phyloP scores from a whole-genome alignment of 164 flowering plant genomes.

The Berberis vulgaris region DNA sequence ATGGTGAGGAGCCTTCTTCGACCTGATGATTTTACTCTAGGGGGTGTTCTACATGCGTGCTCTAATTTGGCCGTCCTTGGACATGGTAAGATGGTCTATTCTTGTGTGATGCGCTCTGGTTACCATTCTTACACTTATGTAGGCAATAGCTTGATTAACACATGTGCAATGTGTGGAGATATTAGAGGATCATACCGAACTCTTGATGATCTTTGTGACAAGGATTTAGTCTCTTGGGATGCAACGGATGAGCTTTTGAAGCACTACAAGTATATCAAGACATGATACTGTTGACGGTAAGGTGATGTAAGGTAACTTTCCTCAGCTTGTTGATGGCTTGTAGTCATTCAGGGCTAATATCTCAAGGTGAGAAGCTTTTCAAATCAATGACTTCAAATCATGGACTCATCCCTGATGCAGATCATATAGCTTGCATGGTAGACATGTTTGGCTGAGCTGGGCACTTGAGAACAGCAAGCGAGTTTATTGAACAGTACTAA shows the following conservation, averaged over 20 bases:
- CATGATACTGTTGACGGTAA: conserved; percentile 27
- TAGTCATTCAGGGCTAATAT: conserved; percentile 47
- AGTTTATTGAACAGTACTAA: conserved; percentile 18
- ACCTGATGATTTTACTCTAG: conserved; percentile 57
- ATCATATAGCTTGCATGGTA: conserved; percentile 50
- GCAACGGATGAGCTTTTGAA: conserved; percentile 35
- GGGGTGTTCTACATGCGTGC: conserved; percentile 62
- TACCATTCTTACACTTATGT: conserved; percentile 36
- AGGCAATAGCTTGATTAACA: conserved; percentile 61
- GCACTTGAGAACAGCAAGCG: conserved; percentile 29
- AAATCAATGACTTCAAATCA: conserved; percentile 28
- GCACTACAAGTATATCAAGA: conserved; percentile 32
- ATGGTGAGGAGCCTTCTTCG: conserved; percentile 27
- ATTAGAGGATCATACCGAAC: conserved; percentile 28
- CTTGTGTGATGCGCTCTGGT: conserved; percentile 35
- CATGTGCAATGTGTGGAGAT: conserved; percentile 73
- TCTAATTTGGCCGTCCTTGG: conserved; percentile 44
- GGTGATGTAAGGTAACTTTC: conserved; percentile 49
- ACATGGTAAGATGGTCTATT: conserved; percentile 54
- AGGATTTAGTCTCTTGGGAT: conserved; percentile 55
- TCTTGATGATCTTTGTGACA: conserved; percentile 28
- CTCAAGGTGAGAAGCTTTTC: conserved; percentile 27
- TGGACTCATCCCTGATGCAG: conserved; percentile 27
- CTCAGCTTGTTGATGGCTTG: conserved; percentile 51
- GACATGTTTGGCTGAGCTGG: conserved; percentile 58